Percentiles rank a stretch among this genome's conserved stretches.
These are phyloP conservation scores for Salix brachista DNA, from an alignment of 345 rosid species.

Conservation along the genomic window DNA sequence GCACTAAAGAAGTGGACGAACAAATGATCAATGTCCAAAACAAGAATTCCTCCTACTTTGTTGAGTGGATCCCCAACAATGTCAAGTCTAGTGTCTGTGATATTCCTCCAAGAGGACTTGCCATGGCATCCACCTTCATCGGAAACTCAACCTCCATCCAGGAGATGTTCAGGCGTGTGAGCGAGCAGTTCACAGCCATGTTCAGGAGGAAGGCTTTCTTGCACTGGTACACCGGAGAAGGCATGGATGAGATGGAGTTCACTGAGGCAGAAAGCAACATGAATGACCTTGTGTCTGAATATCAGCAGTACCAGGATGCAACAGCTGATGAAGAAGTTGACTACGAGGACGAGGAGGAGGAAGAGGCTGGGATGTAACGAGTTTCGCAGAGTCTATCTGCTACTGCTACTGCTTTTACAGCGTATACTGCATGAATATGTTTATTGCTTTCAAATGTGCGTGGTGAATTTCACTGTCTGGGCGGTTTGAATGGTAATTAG, in stretches of 20 bases:
- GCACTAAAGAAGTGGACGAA: background rate
- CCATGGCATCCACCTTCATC: background rate
- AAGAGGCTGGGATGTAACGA: slow-evolving; percentile 4
- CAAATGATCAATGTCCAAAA: background rate
- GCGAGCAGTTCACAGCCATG: background rate
- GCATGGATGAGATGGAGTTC: slow-evolving; percentile 24
- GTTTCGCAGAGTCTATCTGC: background rate
- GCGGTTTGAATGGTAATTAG: background rate
- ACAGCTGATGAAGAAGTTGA: slow-evolving; percentile 18
- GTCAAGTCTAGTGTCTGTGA: background rate
- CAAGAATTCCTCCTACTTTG: background rate
- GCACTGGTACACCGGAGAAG: slow-evolving; percentile 22
- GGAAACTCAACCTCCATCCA: background rate
- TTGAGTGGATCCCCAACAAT: background rate
- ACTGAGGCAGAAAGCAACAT: slow-evolving; percentile 21
- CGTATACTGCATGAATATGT: background rate
- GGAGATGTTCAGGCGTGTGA: background rate
- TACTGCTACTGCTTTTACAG: background rate
- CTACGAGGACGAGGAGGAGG: slow-evolving; percentile 19
- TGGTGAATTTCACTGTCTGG: background rate
- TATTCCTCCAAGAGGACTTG: background rate
- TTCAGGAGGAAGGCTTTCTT: slow-evolving; percentile 15
- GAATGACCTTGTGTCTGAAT: slow-evolving; percentile 23
- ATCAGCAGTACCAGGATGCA: slow-evolving; percentile 25
- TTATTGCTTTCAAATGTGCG: background rate